Evolutionary conservation across 192 early-diverging fungal genomes (phyloP), one percentile per base, ranked within the genome.

Genomic region (Gamsiella multidivaricata): DNA sequence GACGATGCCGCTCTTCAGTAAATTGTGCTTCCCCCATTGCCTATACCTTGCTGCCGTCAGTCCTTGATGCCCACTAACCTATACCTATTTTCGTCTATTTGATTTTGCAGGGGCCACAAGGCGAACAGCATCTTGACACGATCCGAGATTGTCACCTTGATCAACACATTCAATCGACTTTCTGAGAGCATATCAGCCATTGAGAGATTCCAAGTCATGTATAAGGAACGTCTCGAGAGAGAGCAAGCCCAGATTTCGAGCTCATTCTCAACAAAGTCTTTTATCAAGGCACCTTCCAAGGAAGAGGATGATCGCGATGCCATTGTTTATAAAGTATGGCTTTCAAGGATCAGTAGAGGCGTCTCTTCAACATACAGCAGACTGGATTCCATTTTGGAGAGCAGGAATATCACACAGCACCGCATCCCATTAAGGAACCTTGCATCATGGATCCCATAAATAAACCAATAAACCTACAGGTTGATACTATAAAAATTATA

Each of bases 161-260:
- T 98, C 43, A 98, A 97, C 59, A 93, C 94, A 9, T 91, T 97
- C 64, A 87, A 92, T 78, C 90, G 95, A 65, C 84, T 97, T 46
- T 96, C 96, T 15, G 90, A 94, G 67, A 94, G 91, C 66, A 73
- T 99, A 17, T 81, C 86, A 11, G 91, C 91, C 10, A 90, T 98
- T 20, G 89, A 93, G 58, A 57, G 86, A 47, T 98, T 98, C 83
- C 85, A 91, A 62, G 82, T 65, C n/a, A 86, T 91, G 86, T 94
- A 94, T 69, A 85, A 89, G 56, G 45, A 70, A 45, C 41, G 54
- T 2, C 57, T 76, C 5, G 62, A 61, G 33, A 47, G 67, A 33
- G 61, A 68, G 26, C 60, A 63, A 18, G 15, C n/a, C n/a, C n/a
- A 15, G 11, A 14, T 34, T 11, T 20, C 43, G 1, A 9, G 5